phyloP scores from a whole-genome alignment of 345 rosid species.

The Populus davidiana region DNA sequence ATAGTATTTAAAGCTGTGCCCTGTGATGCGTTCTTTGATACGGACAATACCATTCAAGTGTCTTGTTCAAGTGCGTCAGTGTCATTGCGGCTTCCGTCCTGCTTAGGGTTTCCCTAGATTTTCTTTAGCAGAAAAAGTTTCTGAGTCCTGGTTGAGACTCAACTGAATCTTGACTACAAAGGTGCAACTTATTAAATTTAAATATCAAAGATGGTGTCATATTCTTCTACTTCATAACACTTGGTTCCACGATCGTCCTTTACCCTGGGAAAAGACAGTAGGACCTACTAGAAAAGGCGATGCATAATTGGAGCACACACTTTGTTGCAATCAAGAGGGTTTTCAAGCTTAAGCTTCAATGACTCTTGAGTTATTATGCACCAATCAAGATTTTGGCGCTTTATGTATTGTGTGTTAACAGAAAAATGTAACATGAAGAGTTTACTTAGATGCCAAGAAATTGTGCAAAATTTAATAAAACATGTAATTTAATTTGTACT shows the following conservation, averaged over 20 bases:
- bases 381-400: not conserved
- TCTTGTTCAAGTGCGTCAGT: not conserved
- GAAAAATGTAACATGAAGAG: not conserved
- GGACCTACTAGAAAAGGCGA: not conserved
- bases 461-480: not conserved
- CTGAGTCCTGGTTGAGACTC: not conserved
- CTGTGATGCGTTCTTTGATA: not conserved
- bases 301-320: not conserved
- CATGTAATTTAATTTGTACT: not conserved
- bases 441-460: not conserved
- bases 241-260: not conserved
- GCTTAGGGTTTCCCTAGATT: not conserved
- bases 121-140: not conserved
- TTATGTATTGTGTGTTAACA: not conserved
- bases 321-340: not conserved
- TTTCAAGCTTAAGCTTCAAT: not conserved
- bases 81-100: not conserved
- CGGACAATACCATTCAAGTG: not conserved
- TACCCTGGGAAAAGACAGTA: not conserved
- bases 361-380: not conserved
- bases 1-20: not conserved
- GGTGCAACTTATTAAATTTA: not conserved
- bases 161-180: not conserved
- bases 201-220: no score
- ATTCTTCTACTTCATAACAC: not conserved